Percentiles rank a stretch among this genome's conserved stretches.
Conservation (phyloP, 129 eudicot species). For the Tagetes erecta region DNA sequence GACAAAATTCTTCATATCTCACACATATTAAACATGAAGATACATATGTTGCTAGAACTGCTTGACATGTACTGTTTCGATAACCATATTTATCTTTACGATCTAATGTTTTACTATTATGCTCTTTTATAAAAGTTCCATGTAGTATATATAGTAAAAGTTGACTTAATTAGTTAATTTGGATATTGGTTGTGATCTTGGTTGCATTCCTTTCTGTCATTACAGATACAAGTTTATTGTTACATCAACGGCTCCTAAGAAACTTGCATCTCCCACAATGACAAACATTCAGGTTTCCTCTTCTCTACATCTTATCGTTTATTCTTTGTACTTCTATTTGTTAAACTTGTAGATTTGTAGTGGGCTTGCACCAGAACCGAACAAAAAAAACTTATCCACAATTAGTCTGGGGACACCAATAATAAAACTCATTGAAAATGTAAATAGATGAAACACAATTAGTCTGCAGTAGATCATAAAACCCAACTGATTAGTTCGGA, state of each 20-base stretch:
- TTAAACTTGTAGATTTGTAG: neutral
- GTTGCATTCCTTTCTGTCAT: constrained; percentile 20
- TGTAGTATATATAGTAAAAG: neutral
- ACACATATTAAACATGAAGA: neutral
- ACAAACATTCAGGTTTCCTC: constrained; percentile 82
- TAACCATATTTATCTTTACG: neutral
- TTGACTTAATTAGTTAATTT: constrained; percentile 9
- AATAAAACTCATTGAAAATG: neutral
- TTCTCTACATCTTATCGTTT: neutral
- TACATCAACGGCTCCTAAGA: constrained; percentile 73
- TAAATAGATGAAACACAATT: neutral
- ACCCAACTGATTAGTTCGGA: neutral
- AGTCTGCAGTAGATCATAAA: constrained; percentile 4
- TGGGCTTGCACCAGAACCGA: neutral
- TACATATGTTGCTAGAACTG: constrained; percentile 1
- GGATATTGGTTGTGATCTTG: constrained; percentile 16
- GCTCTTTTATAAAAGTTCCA: neutral
- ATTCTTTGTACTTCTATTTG: neutral
- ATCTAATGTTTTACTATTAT: constrained; percentile 1
- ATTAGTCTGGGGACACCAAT: neutral
- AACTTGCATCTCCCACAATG: constrained; percentile 75
- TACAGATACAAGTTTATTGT: constrained; percentile 95
- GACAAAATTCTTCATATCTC: neutral
- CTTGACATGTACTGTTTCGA: constrained; percentile 1
- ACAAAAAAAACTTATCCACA: neutral